Evolutionary conservation across 2,329 filamentous ascomycete genomes (phyloP).

Genomic region (Fusarium nygamai): DNA sequence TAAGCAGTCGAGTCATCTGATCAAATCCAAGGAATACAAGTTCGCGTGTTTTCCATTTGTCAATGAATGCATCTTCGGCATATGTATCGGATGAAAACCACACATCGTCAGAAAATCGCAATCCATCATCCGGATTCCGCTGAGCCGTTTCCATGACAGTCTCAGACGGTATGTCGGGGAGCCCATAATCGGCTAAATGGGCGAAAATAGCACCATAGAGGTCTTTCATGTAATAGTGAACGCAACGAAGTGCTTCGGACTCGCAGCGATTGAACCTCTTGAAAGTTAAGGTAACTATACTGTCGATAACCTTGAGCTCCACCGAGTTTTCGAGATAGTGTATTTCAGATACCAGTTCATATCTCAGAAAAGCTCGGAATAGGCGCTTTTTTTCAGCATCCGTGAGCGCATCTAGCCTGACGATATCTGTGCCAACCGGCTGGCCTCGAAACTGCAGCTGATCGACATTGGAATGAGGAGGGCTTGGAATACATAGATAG

Average conservation of each 20-base stretch:
- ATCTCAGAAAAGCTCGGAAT: neutral
- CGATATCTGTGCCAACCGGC: rapidly evolving
- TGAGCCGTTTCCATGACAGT: too few relatives aligned
- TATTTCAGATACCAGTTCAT: neutral
- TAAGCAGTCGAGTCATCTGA: neutral
- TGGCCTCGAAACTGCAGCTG: neutral
- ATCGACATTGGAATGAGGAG: neutral
- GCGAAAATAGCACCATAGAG: neutral
- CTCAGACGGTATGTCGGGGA: neutral
- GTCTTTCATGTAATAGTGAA: neutral
- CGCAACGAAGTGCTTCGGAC: neutral
- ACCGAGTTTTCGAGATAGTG: neutral
- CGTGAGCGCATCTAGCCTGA: neutral
- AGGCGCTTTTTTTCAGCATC: neutral
- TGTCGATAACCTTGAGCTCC: neutral
- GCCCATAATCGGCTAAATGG: rapidly evolving
- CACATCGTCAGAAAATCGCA: rapidly evolving
- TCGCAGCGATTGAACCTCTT: neutral
- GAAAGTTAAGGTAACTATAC: neutral
- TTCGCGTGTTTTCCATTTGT: too few relatives aligned
- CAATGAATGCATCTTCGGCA: too few relatives aligned
- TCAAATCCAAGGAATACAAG: neutral
- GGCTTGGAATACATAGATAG: neutral
- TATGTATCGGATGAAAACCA: neutral
- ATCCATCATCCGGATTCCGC: neutral